Percentiles rank a stretch among this genome's conserved stretches.
phyloP scores from a whole-genome alignment of 345 rosid species.

The Turnera subulata region DNA sequence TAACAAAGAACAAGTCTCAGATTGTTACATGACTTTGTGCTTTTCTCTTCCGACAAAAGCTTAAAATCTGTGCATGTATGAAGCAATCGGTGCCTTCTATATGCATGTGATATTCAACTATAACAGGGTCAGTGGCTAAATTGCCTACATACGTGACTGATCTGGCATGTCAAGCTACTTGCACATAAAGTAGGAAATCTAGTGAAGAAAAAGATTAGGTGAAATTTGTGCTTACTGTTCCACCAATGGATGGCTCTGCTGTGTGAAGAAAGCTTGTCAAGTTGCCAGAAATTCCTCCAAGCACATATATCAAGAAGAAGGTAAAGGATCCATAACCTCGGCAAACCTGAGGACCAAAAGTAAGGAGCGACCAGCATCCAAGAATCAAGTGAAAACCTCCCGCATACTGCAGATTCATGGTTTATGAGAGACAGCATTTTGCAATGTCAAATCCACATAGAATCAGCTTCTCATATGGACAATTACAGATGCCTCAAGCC shows the following conservation, averaged over 20 bases:
- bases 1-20: no score
- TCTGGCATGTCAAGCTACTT: no score
- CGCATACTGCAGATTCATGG: constrained; percentile 54
- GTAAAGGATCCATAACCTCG: constrained; percentile 71
- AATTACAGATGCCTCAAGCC: no score
- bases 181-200: neutral
- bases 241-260: constrained; percentile 75
- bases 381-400: constrained; percentile 72
- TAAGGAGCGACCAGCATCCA: constrained; percentile 73
- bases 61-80: neutral
- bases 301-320: constrained; percentile 65
- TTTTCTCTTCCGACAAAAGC: no score
- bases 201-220: neutral
- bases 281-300: constrained; percentile 90
- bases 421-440: neutral
- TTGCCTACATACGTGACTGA: no score
- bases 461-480: neutral
- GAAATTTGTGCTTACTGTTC: constrained; percentile 57
- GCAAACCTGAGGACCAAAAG: constrained; percentile 77
- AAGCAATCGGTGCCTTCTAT: neutral
- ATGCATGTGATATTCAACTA: no score
- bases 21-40: no score
- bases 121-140: no score
- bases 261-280: constrained; percentile 85
- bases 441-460: neutral